Conservation (phyloP, 306 rosid species). For the Vigna angularis region DNA sequence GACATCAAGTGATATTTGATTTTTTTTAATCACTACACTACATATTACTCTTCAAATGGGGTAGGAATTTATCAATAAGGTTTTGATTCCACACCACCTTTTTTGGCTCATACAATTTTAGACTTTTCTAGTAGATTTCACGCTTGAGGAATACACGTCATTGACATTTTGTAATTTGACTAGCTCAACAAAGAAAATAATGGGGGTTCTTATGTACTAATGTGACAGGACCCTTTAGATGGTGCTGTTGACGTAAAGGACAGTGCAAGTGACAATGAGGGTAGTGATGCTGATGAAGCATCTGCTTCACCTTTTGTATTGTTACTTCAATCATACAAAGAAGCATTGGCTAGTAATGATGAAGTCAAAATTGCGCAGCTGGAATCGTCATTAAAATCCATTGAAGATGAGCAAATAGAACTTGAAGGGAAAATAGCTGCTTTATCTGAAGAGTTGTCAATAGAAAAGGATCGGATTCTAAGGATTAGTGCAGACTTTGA, state of each 20-base stretch:
- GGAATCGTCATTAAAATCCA: slow-evolving; percentile 69
- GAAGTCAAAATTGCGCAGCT: slow-evolving; percentile 70
- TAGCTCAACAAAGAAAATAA: slow-evolving; percentile 6
- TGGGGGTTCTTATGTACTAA: slow-evolving; percentile 44
- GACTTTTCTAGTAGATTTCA: slow-evolving; percentile 13
- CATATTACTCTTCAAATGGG: slow-evolving; percentile 16
- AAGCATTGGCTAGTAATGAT: slow-evolving; percentile 76
- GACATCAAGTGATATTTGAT: slow-evolving; percentile 15
- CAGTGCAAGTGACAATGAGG: slow-evolving; percentile 52
- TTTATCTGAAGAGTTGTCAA: slow-evolving; percentile 67
- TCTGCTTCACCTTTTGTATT: slow-evolving; percentile 59
- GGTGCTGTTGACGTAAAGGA: slow-evolving; percentile 59
- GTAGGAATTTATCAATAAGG: not conserved
- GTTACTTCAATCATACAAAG: slow-evolving; percentile 71
- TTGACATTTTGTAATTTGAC: slow-evolving; percentile 27
- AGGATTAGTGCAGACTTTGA: slow-evolving; percentile 97
- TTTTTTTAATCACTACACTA: not conserved
- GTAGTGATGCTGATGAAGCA: slow-evolving; percentile 54
- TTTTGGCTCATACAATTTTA: not conserved
- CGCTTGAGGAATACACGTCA: slow-evolving; percentile 3
- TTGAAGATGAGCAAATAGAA: slow-evolving; percentile 72
- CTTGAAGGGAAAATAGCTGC: slow-evolving; percentile 63
- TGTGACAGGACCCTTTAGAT: slow-evolving; percentile 77
- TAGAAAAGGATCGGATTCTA: slow-evolving; percentile 73
- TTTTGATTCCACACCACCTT: slow-evolving; percentile 16